Conservation (phyloP, 805 yeast species). For the Alloascoidea africana region DNA sequence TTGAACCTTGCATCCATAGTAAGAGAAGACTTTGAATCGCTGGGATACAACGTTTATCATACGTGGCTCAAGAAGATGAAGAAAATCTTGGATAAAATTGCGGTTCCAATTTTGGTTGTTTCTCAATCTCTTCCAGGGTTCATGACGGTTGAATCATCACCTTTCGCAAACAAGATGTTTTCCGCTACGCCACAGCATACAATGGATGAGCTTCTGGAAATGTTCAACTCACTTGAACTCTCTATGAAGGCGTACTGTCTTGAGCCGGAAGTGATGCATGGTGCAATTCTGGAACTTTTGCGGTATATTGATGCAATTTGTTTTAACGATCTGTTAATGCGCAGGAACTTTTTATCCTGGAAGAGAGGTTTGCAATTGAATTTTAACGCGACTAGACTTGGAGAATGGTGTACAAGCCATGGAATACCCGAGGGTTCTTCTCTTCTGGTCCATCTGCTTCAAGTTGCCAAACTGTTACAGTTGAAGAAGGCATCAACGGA, state of each 20-base stretch:
- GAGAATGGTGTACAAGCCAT: constrained; percentile 97
- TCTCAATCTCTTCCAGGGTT: constrained; percentile 96
- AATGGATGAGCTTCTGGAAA: constrained; percentile 88
- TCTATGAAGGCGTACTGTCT: constrained; percentile 84
- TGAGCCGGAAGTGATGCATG: constrained; percentile 72
- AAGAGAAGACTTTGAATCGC: constrained; percentile 84
- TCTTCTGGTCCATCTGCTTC: constrained; percentile 73
- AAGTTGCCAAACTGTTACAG: constrained; percentile 87
- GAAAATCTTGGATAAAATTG: constrained; percentile 78
- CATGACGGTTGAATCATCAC: constrained; percentile 68
- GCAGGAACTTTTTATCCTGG: constrained; percentile 92
- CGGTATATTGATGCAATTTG: constrained; percentile 84
- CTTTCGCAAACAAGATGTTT: constrained; percentile 74
- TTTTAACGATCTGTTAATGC: constrained; percentile 90
- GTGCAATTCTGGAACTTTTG: constrained; percentile 70
- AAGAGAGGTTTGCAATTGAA: constrained; percentile 94
- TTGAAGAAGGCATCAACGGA: constrained; percentile 78
- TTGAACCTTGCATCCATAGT: constrained; percentile 79
- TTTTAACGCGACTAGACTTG: constrained; percentile 89
- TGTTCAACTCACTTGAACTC: constrained; percentile 84
- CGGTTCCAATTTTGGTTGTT: constrained; percentile 86
- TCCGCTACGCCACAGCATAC: constrained; percentile 51
- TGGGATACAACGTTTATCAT: constrained; percentile 87
- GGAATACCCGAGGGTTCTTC: constrained; percentile 78
- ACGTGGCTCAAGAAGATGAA: constrained; percentile 96